Base-by-base conservation (phyloP, 208 protist genomes). In the Trypanosoma grayi region DNA sequence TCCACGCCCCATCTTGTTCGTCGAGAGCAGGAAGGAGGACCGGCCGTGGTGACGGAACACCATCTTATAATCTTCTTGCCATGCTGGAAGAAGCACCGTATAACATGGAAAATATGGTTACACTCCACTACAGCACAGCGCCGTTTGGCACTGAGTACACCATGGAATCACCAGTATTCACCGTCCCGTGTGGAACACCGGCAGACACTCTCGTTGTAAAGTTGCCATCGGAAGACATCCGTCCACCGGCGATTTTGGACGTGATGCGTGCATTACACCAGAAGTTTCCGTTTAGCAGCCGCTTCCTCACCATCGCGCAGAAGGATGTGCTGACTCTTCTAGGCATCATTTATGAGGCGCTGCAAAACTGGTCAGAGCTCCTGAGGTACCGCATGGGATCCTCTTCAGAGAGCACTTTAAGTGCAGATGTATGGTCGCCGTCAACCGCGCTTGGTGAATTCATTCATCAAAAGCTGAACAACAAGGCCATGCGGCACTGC, bases 401-500 rank as follows among this genome's bases (percentile, higher is more conserved):
- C 57, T 44, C 37, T 50, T 18, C 28, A 40, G 10, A 65, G 16
- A 37, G 36, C 18, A 39, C 43, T 1, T 9, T 45, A 7, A 60
- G 57, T 25, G 24, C 60, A 27, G 54, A 44, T 27, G 27, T 70
- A 27, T 73, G 70, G 30, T 66, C 77, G 0, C 77, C 83, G 8
- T 60, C 71, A n/a, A 61, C 84, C 34, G 62, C 64, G 2, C 47
- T 68, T n/a, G 40, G 48, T 18, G 79, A 84, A 22, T 94, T 94
- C 74, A 73, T 79, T 60, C 70, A 90, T 44, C 40, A 59, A 10
- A 86, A 87, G 62, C 73, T 92, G n/a, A 87, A 92, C 68, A 81
- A 78, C 60, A 94, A 94, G 60, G 85, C 83, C 25, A 67, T 88
- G 50, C 77, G 83, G 39, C 83, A 90, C n/a, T 83, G 75, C 73